These are phyloP conservation scores for Sarocladium kiliense DNA, from an alignment of 2,329 filamentous ascomycete species.

Conservation along the genomic window DNA sequence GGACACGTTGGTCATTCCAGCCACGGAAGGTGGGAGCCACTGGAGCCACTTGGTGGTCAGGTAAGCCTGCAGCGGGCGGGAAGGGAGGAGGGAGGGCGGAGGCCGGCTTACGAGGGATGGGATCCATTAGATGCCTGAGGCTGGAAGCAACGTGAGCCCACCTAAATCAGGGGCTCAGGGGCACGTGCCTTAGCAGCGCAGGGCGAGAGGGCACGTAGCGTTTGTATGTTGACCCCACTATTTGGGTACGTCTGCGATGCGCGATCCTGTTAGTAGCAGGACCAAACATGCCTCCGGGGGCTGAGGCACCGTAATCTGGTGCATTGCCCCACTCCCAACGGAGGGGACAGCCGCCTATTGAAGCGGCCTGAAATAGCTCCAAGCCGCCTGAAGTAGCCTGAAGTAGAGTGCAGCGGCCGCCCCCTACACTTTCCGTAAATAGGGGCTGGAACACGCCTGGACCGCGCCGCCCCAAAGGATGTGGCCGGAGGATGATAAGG, in stretches of 20 bases:
- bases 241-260: not conserved
- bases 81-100: not conserved
- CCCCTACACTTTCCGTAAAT: not conserved
- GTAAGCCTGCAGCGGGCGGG: not conserved
- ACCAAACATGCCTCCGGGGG: not conserved
- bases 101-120: not conserved
- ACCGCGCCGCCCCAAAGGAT: too few species aligned
- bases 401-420: not conserved
- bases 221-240: too few species aligned
- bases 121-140: not conserved
- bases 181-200: not conserved
- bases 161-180: constrained; percentile 7
- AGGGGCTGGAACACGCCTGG: not conserved
- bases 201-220: not conserved
- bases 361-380: not conserved
- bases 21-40: not conserved
- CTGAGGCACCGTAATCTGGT: constrained; percentile 1
- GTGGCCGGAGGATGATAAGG: too few species aligned
- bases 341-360: not conserved
- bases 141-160: not conserved
- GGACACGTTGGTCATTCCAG: constrained; percentile 20
- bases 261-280: not conserved
- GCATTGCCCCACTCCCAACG: not conserved
- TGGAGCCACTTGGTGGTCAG: constrained; percentile 14
- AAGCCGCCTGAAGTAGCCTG: not conserved